Conservation (phyloP, 164 flowering plant species). For the Hamamelis virginiana region DNA sequence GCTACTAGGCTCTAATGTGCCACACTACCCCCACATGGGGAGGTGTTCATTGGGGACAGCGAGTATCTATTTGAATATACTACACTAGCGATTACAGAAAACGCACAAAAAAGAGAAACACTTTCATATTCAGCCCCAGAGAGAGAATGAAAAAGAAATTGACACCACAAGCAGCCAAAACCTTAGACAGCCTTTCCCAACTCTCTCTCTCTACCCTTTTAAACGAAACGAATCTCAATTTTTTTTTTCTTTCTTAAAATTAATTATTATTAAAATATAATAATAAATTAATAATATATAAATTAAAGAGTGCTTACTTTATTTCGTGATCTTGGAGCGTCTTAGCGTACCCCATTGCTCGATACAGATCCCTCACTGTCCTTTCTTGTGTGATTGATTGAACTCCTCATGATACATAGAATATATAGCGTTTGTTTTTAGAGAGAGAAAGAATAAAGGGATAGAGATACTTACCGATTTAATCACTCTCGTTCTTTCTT, state of each 20-base stretch:
- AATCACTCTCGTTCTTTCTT: background rate
- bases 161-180: conserved; percentile 41
- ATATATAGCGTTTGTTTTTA: too few relatives aligned
- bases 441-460: background rate
- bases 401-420: too few relatives aligned
- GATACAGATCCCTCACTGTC: background rate
- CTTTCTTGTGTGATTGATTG: background rate
- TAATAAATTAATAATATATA: background rate
- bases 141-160: conserved; percentile 30
- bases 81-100: background rate
- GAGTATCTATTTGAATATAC: background rate
- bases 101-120: background rate
- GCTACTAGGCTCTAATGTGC: too few relatives aligned
- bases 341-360: background rate
- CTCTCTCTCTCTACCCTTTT: conserved; percentile 10
- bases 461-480: background rate
- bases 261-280: too few relatives aligned
- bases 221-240: conserved; percentile 26
- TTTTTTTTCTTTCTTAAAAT: too few relatives aligned
- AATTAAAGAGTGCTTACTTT: conserved; percentile 2
- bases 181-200: conserved; percentile 25
- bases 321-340: conserved; percentile 21
- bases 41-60: background rate
- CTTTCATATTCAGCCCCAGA: background rate
- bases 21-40: too few relatives aligned